These are phyloP conservation scores for Cercospora sp. DNA, from an alignment of 2,329 filamentous ascomycete genomes.

Conservation along the genomic window DNA sequence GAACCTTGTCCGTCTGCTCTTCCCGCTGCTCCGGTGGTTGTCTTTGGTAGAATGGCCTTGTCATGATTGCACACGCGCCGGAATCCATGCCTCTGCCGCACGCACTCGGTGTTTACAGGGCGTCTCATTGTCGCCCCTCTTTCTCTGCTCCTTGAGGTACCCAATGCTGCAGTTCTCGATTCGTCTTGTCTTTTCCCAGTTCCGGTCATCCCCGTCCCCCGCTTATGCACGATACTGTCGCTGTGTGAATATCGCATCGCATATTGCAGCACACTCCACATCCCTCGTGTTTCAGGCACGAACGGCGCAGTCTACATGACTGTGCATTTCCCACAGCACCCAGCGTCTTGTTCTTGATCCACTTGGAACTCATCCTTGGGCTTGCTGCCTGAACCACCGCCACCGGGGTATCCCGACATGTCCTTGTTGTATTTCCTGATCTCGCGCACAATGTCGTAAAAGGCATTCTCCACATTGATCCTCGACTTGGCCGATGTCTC, in stretches of 20 bases:
- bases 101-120: not conserved
- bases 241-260: not conserved
- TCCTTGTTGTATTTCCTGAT: constrained; percentile 98
- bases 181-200: not conserved
- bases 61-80: not conserved
- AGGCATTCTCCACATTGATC: constrained; percentile 97
- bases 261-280: constrained; percentile 7
- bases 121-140: not conserved
- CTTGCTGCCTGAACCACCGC: constrained; percentile 47
- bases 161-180: not conserved
- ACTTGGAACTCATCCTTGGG: constrained; percentile 64
- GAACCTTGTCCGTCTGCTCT: not conserved
- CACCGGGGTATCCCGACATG: constrained; percentile 81
- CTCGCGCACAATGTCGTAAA: constrained; percentile 97
- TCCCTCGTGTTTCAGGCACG: constrained; percentile 9
- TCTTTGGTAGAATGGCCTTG: not conserved
- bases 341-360: constrained; percentile 62
- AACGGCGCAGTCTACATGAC: constrained; percentile 66
- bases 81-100: not conserved
- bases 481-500: constrained; percentile 98
- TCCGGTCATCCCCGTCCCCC: not conserved
- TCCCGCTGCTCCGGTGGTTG: not conserved
- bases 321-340: constrained; percentile 83
- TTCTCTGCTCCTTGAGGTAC: not conserved
- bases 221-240: not conserved